Percentiles rank a stretch among this genome's conserved stretches.
These are phyloP conservation scores for Fusarium secorum DNA, from an alignment of 2,329 filamentous ascomycete species.

Conservation along the genomic window DNA sequence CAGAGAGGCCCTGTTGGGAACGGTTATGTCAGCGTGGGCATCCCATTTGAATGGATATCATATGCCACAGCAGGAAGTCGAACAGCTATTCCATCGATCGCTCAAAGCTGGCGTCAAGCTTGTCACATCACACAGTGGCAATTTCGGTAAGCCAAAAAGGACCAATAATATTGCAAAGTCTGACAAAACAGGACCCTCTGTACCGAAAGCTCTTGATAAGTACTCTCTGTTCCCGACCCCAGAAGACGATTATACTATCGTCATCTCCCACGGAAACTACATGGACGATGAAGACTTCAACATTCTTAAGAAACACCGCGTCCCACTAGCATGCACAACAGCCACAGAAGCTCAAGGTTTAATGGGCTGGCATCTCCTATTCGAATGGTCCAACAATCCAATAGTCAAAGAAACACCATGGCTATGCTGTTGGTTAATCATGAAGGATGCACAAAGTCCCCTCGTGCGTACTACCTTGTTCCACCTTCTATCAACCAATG, in stretches of 20 bases:
- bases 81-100: neutral
- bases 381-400: neutral
- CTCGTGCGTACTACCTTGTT: neutral
- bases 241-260: neutral
- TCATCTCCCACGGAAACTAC: neutral
- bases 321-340: neutral
- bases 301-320: neutral
- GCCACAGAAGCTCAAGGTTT: neutral
- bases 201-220: neutral
- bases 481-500: neutral
- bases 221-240: neutral
- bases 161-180: fast-evolving
- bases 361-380: neutral
- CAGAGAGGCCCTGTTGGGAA: neutral
- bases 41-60: neutral
- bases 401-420: neutral
- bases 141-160: neutral
- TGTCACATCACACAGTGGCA: neutral
- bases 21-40: neutral
- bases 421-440: neutral
- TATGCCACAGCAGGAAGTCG: neutral
- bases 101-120: neutral
- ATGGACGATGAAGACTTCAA: neutral
- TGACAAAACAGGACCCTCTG: neutral
- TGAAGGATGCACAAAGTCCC: neutral